Percentiles rank a stretch among this genome's conserved stretches.
Conservation (phyloP, 2,329 filamentous ascomycete genomes). For the Trichoderma gracile region DNA sequence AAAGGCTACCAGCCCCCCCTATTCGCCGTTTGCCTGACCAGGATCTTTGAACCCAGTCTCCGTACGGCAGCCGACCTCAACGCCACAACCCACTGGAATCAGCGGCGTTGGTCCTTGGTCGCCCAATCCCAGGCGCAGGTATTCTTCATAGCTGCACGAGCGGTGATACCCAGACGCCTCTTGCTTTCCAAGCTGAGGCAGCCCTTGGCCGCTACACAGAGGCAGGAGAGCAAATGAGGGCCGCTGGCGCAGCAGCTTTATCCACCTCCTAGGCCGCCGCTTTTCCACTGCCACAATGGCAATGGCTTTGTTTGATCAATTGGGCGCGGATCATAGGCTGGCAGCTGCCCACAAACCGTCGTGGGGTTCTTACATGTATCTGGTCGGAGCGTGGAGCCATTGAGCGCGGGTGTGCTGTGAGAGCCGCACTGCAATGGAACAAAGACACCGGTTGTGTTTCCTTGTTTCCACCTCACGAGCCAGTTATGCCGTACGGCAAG, state of each 20-base stretch:
- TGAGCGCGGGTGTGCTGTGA: neutral
- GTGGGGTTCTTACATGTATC: neutral
- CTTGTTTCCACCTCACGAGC: neutral
- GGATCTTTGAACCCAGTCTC: conserved; percentile 2
- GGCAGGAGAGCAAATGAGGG: conserved; percentile 3
- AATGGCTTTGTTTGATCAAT: neutral
- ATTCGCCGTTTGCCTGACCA: conserved; percentile 17
- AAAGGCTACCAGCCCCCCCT: conserved; percentile 2
- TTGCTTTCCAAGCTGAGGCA: neutral
- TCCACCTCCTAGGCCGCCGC: conserved; percentile 1
- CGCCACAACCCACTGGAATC: conserved; percentile 22
- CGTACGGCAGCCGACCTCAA: conserved; percentile 22
- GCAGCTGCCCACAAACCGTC: too few species aligned
- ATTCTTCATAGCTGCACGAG: conserved; percentile 11
- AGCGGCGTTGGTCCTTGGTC: conserved; percentile 10
- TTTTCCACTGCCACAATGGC: conserved; percentile 16
- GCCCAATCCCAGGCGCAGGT: conserved; percentile 11
- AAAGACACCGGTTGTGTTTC: neutral
- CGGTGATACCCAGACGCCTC: conserved; percentile 12
- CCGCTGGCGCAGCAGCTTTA: conserved; percentile 12
- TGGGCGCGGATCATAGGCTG: neutral
- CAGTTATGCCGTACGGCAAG: neutral
- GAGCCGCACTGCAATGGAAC: conserved; percentile 5
- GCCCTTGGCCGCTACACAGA: neutral
- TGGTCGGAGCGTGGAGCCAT: neutral